Evolutionary conservation across 2,329 filamentous ascomycete species (phyloP).

Genomic region (Didymella pomorum): DNA sequence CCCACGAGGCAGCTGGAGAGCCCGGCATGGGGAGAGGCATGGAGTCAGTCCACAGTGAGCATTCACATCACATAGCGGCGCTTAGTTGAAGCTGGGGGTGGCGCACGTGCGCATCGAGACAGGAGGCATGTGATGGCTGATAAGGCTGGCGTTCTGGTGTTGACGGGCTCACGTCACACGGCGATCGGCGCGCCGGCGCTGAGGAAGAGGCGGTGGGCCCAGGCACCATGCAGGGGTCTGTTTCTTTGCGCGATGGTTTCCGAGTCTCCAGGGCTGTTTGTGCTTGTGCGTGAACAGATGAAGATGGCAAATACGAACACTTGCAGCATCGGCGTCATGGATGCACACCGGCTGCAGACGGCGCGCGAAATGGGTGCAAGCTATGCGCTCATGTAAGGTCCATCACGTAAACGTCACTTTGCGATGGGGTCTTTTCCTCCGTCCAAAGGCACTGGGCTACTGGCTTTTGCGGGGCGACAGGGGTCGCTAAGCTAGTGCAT

Average conservation of each 20-base stretch:
- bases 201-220: constrained; percentile 13
- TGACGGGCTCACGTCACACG: constrained; percentile 6
- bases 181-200: constrained; percentile 1
- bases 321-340: constrained; percentile 13
- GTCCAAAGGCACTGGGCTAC: constrained; percentile 1
- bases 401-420: constrained; percentile 19
- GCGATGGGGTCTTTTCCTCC: constrained; percentile 9
- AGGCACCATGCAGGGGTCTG: constrained; percentile 19
- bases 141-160: constrained; percentile 8
- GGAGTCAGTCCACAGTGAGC: constrained; percentile 9
- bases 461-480: constrained; percentile 16
- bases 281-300: constrained; percentile 3
- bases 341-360: background rate
- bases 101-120: constrained; percentile 19
- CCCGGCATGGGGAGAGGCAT: constrained; percentile 63
- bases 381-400: constrained; percentile 8
- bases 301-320: background rate
- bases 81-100: constrained; percentile 5
- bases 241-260: background rate
- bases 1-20: constrained; percentile 72
- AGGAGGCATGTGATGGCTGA: constrained; percentile 11
- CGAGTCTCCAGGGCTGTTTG: constrained; percentile 6
- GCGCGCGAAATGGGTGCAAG: background rate
- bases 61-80: constrained; percentile 3
- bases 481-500: constrained; percentile 10